Evolutionary conservation across 2,329 filamentous ascomycete species (phyloP).

Genomic region (Apiospora rasikravindrae): DNA sequence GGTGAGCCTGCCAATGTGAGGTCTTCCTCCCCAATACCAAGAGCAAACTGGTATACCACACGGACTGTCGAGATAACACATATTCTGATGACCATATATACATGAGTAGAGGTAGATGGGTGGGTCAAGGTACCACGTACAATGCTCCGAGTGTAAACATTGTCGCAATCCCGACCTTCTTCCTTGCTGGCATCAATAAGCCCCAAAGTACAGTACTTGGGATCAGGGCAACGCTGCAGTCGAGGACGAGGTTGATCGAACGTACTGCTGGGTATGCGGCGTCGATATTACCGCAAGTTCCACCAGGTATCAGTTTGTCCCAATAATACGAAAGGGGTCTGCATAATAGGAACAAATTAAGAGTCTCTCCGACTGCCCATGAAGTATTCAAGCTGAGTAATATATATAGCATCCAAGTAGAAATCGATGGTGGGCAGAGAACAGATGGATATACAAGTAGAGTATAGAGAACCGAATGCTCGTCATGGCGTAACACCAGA

Average conservation of each 20-base stretch:
- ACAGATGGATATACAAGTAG: neutral
- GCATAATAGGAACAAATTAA: neutral
- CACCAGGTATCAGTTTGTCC: neutral
- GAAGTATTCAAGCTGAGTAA: neutral
- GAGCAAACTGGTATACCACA: neutral
- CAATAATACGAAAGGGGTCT: neutral
- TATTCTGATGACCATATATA: neutral
- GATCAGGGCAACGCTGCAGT: neutral
- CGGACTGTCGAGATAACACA: neutral
- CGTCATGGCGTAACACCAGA: neutral
- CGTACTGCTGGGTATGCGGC: neutral
- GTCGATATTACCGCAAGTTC: neutral
- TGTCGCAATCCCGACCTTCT: neutral
- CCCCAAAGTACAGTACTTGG: neutral
- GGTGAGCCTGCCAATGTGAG: neutral
- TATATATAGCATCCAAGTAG: neutral
- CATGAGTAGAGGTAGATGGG: neutral
- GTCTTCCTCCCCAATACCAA: neutral
- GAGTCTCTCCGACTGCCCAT: neutral
- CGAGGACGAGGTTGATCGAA: neutral
- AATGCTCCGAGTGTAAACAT: neutral
- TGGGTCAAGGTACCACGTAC: neutral
- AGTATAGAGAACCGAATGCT: neutral
- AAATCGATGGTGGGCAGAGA: conserved; percentile 1
- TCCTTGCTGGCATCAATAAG: neutral